Evolutionary conservation across 805 yeast species (phyloP).

Genomic region (Cyberlindnera mycetangii): DNA sequence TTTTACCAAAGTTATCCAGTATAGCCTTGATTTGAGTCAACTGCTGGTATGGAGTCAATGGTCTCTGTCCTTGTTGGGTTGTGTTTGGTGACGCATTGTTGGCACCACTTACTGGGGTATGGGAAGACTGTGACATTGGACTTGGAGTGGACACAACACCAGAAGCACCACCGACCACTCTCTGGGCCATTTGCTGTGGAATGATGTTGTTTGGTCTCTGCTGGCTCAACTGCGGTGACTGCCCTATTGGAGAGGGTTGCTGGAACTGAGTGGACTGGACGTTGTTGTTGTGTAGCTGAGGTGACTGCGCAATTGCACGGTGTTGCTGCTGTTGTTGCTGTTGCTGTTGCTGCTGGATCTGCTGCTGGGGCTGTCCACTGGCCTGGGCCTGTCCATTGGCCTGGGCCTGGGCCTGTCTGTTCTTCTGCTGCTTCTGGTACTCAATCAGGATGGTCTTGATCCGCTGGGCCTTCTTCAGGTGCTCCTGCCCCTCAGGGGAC

Average conservation of each 20-base stretch:
- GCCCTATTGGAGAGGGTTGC: constrained; percentile 11
- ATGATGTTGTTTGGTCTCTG: constrained; percentile 19
- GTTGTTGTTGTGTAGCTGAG: constrained; percentile 8
- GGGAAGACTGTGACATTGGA: constrained; percentile 13
- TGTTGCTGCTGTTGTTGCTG: constrained; percentile 5
- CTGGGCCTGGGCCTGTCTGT: constrained; percentile 22
- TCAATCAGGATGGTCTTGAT: constrained; percentile 59
- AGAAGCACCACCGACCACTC: constrained; percentile 8
- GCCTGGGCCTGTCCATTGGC: constrained; percentile 10
- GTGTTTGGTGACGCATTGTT: constrained; percentile 7
- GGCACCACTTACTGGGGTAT: constrained; percentile 7
- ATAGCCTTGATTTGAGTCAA: constrained; percentile 44
- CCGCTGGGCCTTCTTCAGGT: constrained; percentile 58
- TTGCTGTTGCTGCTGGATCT: constrained; percentile 31
- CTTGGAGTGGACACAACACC: constrained; percentile 19
- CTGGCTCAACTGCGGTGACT: constrained; percentile 21
- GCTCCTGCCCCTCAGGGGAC: constrained; percentile 60
- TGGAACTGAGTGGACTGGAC: constrained; percentile 12
- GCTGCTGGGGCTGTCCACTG: constrained; percentile 36
- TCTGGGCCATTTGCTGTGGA: constrained; percentile 11
- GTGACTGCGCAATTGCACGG: constrained; percentile 9
- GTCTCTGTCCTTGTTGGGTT: constrained; percentile 6
- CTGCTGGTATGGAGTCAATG: constrained; percentile 28
- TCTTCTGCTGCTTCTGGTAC: constrained; percentile 46
- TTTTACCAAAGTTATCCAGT: constrained; percentile 47